Conservation (phyloP, 768 basidiomycete genomes). For the Daedaleopsis nitida region DNA sequence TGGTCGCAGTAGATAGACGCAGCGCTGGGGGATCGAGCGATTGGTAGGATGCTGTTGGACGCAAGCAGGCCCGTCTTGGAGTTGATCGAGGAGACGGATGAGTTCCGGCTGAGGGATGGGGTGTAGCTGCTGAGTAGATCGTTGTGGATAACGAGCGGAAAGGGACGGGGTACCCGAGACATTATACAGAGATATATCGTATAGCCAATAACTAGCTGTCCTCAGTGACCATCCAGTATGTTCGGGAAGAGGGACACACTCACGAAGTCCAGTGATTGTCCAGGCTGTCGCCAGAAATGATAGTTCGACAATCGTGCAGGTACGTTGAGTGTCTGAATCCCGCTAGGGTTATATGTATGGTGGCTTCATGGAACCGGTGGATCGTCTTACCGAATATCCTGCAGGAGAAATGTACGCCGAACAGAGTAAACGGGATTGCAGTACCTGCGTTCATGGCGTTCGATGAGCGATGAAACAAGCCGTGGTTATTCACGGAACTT, state of each 20-base stretch:
- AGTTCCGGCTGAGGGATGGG: constrained; percentile 3
- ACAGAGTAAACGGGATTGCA: constrained; percentile 25
- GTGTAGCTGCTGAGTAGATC: constrained; percentile 15
- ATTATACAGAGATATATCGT: constrained; percentile 26
- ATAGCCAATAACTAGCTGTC: constrained; percentile 24
- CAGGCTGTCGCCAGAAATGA: constrained; percentile 21
- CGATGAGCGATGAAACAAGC: neutral
- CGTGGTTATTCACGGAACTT: neutral
- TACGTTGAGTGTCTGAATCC: constrained; percentile 17
- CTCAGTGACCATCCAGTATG: constrained; percentile 3
- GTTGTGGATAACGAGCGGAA: constrained; percentile 25
- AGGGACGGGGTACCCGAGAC: constrained; percentile 24
- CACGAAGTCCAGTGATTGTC: constrained; percentile 27
- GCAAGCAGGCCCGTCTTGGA: constrained; percentile 21
- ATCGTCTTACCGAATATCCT: constrained; percentile 23
- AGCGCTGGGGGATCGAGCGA: constrained; percentile 1
- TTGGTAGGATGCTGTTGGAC: neutral
- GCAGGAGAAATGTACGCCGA: constrained; percentile 24
- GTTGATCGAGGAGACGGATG: constrained; percentile 14
- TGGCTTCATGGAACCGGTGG: neutral
- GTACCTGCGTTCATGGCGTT: constrained; percentile 9
- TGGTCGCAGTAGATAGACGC: constrained; percentile 8
- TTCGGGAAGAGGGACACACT: neutral
- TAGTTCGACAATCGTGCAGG: constrained; percentile 23
- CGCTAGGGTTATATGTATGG: no score